Evolutionary conservation across 805 yeast species (phyloP).

Genomic region (Ogataea henricii): DNA sequence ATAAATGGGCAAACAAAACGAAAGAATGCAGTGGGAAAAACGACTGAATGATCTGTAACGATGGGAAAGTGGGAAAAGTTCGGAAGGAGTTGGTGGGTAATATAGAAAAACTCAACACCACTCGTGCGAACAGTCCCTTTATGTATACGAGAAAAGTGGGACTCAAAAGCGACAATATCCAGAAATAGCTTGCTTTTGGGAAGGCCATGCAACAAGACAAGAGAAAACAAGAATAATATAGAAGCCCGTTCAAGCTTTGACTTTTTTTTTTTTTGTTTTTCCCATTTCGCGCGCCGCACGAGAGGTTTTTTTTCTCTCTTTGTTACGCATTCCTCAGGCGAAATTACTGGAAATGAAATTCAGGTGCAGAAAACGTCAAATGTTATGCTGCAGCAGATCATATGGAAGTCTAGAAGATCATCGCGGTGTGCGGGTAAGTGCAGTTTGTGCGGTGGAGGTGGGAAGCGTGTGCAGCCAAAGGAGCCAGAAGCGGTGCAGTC

Average conservation of each 20-base stretch:
- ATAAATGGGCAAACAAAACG: slow-evolving; percentile 2
- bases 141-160: background rate
- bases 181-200: background rate
- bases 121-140: background rate
- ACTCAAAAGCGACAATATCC: background rate
- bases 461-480: too few relatives aligned
- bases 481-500: too few relatives aligned
- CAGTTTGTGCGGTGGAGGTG: too few relatives aligned
- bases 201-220: background rate
- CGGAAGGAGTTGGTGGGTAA: background rate
- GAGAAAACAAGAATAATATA: background rate
- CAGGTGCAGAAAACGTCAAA: slow-evolving; percentile 3
- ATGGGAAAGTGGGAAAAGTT: background rate
- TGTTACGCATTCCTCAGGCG: slow-evolving; percentile 1
- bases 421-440: too few relatives aligned
- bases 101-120: background rate
- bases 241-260: slow-evolving; percentile 1
- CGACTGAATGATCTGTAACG: background rate
- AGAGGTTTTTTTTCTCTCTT: background rate
- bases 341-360: slow-evolving; percentile 6
- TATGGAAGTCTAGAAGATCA: too few relatives aligned
- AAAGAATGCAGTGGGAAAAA: background rate
- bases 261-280: background rate
- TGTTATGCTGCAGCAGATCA: background rate
- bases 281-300: background rate